These are phyloP conservation scores for Beauveria australis DNA, from an alignment of 2,329 filamentous ascomycete species.

Conservation along the genomic window DNA sequence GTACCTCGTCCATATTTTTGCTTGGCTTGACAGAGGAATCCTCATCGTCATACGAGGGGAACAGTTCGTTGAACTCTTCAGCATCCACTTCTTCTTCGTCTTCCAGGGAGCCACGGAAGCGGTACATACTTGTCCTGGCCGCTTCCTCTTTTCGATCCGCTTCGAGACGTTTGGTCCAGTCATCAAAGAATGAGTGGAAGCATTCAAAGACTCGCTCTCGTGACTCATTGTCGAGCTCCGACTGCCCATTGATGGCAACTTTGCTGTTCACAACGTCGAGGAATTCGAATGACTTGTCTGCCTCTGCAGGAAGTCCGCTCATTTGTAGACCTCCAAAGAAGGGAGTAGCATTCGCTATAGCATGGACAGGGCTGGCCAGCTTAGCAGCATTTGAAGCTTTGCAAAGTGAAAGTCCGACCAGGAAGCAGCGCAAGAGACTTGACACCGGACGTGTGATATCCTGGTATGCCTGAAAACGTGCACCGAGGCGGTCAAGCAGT, in stretches of 20 bases:
- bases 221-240: conserved; percentile 30
- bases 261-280: conserved; percentile 38
- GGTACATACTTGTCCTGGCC: conserved; percentile 68
- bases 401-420: conserved; percentile 63
- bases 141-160: conserved; percentile 69
- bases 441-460: conserved; percentile 74
- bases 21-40: conserved; percentile 20
- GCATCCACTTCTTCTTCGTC: conserved; percentile 68
- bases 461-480: conserved; percentile 69
- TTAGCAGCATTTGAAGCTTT: conserved; percentile 34
- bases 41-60: conserved; percentile 65
- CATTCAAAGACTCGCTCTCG: conserved; percentile 54
- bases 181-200: conserved; percentile 64
- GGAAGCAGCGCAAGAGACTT: conserved; percentile 71
- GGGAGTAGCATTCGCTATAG: conserved; percentile 40
- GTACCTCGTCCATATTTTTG: conserved; percentile 34
- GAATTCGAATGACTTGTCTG: conserved; percentile 36
- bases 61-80: conserved; percentile 70
- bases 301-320: not conserved
- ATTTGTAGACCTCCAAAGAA: conserved; percentile 42
- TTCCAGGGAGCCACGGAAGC: conserved; percentile 69
- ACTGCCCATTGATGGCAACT: conserved; percentile 39
- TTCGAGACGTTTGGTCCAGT: conserved; percentile 73
- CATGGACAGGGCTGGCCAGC: conserved; percentile 25
- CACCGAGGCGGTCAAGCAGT: conserved; percentile 60